Evolutionary conservation across 345 rosid genomes (phyloP), one percentile per base, ranked within the genome.

Genomic region (Citropsis articulata): DNA sequence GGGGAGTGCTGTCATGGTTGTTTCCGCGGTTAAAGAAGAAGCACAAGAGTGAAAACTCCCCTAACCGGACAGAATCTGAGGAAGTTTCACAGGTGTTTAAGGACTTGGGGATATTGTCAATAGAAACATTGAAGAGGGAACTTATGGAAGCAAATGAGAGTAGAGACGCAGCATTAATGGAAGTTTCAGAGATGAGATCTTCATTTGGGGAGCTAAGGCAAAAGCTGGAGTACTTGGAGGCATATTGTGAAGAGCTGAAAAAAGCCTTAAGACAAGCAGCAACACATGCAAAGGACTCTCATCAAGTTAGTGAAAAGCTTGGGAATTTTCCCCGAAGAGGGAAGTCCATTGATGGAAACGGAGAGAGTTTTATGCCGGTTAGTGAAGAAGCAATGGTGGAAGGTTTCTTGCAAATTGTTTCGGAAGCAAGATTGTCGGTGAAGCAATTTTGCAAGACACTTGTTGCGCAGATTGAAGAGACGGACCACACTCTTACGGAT

Each of bases 391-490:
- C 86, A 61, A 92, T 92, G 97, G 91, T 90, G 45, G 99, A 94
- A 79, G 95, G 94, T 4, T 96, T 96, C 86, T 84, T 96, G 81
- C 98, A 96, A 87, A 86, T 93, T 31, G 99, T 92, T 73, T 91
- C 98, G 0, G 99, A 96, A 87, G 89, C 99, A 71, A 91, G 97
- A 87, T 83, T 92, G 67, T 96, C 99, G 2, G 88, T 96, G 74
- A 96, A 92, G 50, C 98, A 94, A n/a, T 94, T 96, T 85, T 92
- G 95, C 88, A 94, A 92, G 81, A 88, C 91, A 36, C 86, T 96
- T 30, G 78, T 90, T 13, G 77, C 83, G 18, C 97, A 95, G 79
- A 88, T 95, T 2, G 94, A 92, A 3, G 98, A 92, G 78, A 81
- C 89, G 19, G 98, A 94, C 66, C 75, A 69, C 1, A 82, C 88